Evolutionary conservation across 768 basidiomycete species (phyloP), one percentile per base, ranked within the genome.

Genomic region (Lactarius trivialis): DNA sequence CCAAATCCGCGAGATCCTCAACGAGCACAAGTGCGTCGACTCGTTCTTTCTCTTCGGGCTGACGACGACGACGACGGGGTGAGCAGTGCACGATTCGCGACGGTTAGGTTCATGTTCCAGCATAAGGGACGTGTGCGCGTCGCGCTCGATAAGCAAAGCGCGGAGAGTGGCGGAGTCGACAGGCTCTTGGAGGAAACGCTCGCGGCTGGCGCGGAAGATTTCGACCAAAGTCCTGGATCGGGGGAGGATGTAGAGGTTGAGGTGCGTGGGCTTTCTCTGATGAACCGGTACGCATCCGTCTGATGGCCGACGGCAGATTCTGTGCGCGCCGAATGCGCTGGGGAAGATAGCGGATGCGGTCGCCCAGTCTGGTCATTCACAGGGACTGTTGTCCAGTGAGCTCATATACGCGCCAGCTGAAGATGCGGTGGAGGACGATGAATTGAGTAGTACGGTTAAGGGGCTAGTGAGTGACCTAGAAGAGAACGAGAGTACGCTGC

Each of bases 361-460:
- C 24, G 24, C 52, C 32, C 56, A 59, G 28, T 48, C 60, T 32
- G 60, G 53, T 28, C 30, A 62, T 36, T 41, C 60, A 14, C 57
- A 57, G 24, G 67, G 61, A 30, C 65, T 66, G 49, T 32, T 61
- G 26, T 58, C 53, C 58, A 63, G 61, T 54, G 67, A 66, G 51
- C 60, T 67, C 26, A 30, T 60, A 43, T 67, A 65, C 11, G 51
- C 53, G 15, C 51, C 65, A 52, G 56, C 71, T 66, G 55, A 71
- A 39, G 24, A 70, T 55, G 63, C 73, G 71, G 55, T 49, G 45
- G 48, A 5, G 3, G 48, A 68, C 58, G 60, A 61, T 28, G 66
- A 58, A 69, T 60, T 39, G n/a, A 49, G 45, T 34, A 43, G 32
- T 32, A 39, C 6, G 60, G 53, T 68, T 19, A 52, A 24, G 36